phyloP scores from a whole-genome alignment of 495 filamentous ascomycete genomes.

The Penicillium pancosmium region DNA sequence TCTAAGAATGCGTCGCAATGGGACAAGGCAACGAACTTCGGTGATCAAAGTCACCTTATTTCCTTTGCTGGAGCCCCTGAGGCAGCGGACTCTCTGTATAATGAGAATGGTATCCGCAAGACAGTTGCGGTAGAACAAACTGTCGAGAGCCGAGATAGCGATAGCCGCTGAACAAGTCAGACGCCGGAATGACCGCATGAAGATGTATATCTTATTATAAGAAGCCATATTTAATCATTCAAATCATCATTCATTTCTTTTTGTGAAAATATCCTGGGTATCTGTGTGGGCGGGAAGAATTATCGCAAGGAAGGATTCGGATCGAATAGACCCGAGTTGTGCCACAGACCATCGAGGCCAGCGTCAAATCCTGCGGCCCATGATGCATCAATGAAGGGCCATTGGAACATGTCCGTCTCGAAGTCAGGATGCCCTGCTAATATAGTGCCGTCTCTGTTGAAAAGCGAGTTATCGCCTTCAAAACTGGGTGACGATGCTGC shows the following conservation, averaged over 20 bases:
- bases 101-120: conserved; percentile 35
- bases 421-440: conserved; percentile 28
- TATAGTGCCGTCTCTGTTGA: conserved; percentile 15
- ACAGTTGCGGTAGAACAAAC: conserved; percentile 43
- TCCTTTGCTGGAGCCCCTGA: conserved; percentile 35
- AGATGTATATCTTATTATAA: background rate
- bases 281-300: background rate
- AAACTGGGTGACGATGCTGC: conserved; percentile 13
- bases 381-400: conserved; percentile 48
- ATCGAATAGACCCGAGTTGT: conserved; percentile 33
- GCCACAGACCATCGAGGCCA: conserved; percentile 39
- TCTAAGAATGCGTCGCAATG: conserved; percentile 18
- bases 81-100: conserved; percentile 12
- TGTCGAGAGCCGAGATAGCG: conserved; percentile 28
- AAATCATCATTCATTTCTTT: conserved; percentile 7
- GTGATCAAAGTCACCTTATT: conserved; percentile 41
- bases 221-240: background rate
- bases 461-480: conserved; percentile 13
- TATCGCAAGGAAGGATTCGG: conserved; percentile 21
- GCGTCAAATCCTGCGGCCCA: conserved; percentile 46
- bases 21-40: conserved; percentile 28
- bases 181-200: background rate
- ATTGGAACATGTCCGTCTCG: conserved; percentile 48
- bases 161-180: conserved; percentile 5
- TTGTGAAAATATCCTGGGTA: background rate